A percentile compares a stretch with the other conserved stretches of the same genome.
Evolutionary conservation across 2,329 filamentous ascomycete species (phyloP).

Genomic region (Cladosporium velox): DNA sequence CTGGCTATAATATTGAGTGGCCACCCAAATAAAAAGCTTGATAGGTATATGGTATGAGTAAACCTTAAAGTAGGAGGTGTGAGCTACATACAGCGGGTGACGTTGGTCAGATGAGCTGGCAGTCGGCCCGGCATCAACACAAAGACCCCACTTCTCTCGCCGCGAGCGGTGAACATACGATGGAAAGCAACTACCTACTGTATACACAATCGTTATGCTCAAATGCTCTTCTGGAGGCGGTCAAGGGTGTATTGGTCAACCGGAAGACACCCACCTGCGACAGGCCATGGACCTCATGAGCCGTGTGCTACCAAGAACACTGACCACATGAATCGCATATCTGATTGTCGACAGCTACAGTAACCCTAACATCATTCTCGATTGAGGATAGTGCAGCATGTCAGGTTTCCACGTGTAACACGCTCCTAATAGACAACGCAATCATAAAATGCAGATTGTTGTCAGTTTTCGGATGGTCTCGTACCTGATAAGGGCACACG

Average conservation of each 20-base stretch:
- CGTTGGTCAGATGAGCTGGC: slow-evolving; percentile 9
- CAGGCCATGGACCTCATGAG: background rate
- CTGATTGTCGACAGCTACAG: background rate
- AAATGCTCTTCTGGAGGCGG: background rate
- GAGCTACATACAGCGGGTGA: background rate
- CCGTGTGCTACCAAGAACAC: background rate
- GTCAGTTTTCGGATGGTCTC: background rate
- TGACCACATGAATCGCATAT: background rate
- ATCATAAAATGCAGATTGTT: background rate
- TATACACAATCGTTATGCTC: background rate
- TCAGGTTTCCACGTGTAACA: background rate
- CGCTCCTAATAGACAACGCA: background rate
- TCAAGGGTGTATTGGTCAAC: background rate
- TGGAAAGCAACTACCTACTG: background rate
- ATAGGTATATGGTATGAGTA: background rate
- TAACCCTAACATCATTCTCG: background rate
- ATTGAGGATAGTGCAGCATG: background rate
- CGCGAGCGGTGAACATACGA: background rate
- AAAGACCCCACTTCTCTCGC: background rate
- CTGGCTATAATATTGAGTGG: background rate
- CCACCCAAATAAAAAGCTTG: background rate
- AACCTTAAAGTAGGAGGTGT: slow-evolving; percentile 2
- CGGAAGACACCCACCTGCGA: background rate
- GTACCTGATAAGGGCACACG: background rate
- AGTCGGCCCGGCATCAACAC: background rate